Evolutionary conservation across 495 filamentous ascomycete species (phyloP).

Genomic region (Aspergillus leporis): DNA sequence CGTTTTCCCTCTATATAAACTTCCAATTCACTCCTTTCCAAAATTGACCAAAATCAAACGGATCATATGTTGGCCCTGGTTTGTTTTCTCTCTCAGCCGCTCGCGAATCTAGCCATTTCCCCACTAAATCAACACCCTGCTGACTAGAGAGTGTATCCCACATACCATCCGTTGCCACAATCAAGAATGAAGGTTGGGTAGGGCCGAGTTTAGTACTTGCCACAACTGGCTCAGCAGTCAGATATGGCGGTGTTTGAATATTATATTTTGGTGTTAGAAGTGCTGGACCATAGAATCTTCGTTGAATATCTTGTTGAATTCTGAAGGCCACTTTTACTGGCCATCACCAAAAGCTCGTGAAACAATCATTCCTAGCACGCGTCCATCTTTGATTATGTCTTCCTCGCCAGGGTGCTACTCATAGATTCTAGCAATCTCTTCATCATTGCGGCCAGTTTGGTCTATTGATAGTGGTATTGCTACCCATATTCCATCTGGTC

Average conservation of each 20-base stretch:
- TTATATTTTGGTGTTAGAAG: slow-evolving; percentile 38
- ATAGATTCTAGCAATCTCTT: slow-evolving; percentile 51
- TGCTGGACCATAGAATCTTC: slow-evolving; percentile 48
- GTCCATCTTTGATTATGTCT: slow-evolving; percentile 52
- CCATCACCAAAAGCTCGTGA: slow-evolving; percentile 66
- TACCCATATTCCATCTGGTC: slow-evolving; percentile 46
- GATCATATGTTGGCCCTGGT: slow-evolving; percentile 19
- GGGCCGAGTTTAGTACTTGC: slow-evolving; percentile 53
- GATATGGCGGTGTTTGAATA: slow-evolving; percentile 59
- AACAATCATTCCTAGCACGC: slow-evolving; percentile 56
- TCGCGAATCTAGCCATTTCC: slow-evolving; percentile 50
- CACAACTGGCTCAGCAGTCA: slow-evolving; percentile 65
- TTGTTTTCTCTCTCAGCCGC: slow-evolving; percentile 14
- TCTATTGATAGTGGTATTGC: slow-evolving; percentile 54
- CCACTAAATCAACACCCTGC: slow-evolving; percentile 60
- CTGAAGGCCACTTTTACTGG: slow-evolving; percentile 61
- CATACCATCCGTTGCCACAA: slow-evolving; percentile 64
- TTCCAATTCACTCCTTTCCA: slow-evolving; percentile 17
- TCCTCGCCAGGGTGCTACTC: slow-evolving; percentile 60
- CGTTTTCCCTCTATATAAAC: slow-evolving; percentile 39
- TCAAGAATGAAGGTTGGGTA: slow-evolving; percentile 53
- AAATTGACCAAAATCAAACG: slow-evolving; percentile 33
- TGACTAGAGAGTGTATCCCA: slow-evolving; percentile 62
- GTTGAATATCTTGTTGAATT: slow-evolving; percentile 43
- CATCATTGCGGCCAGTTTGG: slow-evolving; percentile 56